These are phyloP conservation scores for Saccharomyces hybrid DNA, from an alignment of 1,139 yeast genomes.

Conservation along the genomic window DNA sequence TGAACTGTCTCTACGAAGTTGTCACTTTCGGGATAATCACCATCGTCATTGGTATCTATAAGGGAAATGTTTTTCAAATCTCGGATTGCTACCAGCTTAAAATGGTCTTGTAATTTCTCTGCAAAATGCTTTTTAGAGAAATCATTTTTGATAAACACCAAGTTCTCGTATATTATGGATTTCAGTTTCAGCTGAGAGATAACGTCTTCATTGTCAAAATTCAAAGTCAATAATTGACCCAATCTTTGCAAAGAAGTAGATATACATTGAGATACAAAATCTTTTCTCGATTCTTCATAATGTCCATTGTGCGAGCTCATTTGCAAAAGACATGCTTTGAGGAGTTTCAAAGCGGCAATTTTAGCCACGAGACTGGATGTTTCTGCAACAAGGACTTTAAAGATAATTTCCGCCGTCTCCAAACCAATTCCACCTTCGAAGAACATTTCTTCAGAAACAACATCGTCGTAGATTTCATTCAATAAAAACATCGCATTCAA, in stretches of 20 bases:
- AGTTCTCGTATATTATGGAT: constrained; percentile 25
- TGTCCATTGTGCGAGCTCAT: constrained; percentile 48
- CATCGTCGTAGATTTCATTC: constrained; percentile 76
- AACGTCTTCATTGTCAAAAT: constrained; percentile 4
- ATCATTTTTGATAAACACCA: constrained; percentile 29
- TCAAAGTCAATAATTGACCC: constrained; percentile 12
- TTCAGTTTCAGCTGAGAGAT: constrained; percentile 11
- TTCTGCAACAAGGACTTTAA: constrained; percentile 34
- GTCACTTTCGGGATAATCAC: constrained; percentile 5
- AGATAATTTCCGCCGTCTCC: constrained; percentile 44
- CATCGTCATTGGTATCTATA: constrained; percentile 2
- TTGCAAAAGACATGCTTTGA: constrained; percentile 46
- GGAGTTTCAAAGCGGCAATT: constrained; percentile 44
- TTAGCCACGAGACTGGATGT: constrained; percentile 37
- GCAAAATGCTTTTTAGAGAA: constrained; percentile 29
- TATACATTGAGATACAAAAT: constrained; percentile 10
- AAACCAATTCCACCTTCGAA: constrained; percentile 65
- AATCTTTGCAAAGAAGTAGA: constrained; percentile 14
- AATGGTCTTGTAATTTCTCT: constrained; percentile 5
- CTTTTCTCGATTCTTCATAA: constrained; percentile 15
- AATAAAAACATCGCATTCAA: constrained; percentile 66
- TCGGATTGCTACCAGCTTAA: constrained; percentile 15
- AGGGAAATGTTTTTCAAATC: constrained; percentile 19
- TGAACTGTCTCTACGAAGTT: constrained; percentile 23
- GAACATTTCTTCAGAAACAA: constrained; percentile 79